Base-by-base conservation (phyloP, 495 filamentous ascomycete species). In the Annulohypoxylon bovei region DNA sequence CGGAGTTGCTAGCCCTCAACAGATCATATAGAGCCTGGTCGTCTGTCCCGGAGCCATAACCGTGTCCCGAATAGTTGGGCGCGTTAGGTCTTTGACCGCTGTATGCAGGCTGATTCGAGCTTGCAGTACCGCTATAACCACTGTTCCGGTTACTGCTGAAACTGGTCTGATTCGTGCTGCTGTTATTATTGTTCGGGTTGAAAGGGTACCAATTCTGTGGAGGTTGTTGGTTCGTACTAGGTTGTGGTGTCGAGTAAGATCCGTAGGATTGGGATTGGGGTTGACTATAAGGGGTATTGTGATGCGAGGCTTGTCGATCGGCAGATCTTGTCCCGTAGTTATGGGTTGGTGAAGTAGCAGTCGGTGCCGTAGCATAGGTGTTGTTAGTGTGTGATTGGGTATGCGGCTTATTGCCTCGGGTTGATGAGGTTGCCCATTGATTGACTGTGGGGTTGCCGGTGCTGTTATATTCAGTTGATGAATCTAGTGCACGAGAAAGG, bases 21-120 rank as follows among this genome's bases (percentile, higher is more conserved):
- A 75, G 58, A 28, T 75, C 72, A 33, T 73, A 75, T n/a, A 75
- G 50, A 22, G 67, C 40, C 42, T 75, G 75, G n/a, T 77, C 75
- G 12, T 75, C 70, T 18, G 70, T 53, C 4, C 60, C 65, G 12
- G 64, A 53, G 7, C 67, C 59, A 30, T 67, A 63, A 40, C 58
- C 62, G 20, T 75, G 75, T 5, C 53, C 65, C 8, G 68, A 54
- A 32, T 72, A 75, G 11, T 16, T 54, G 6, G 67, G 58, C 20
- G 56, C 35, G n/a, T 64, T 73, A 9, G 75, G 14, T 37, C 75
- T 62, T 7, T 75, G 72, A 18, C 23, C 23, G 39, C n/a, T 66
- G 27, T 72, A 72, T 4, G 70, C 11, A n/a, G 65, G 2, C 16
- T 61, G 70, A 35, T n/a, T 65, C 1, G 70, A 56, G n/a, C 46